Evolutionary conservation across 75 land plant genomes (phyloP).

Genomic region (Azolla pinnata): DNA sequence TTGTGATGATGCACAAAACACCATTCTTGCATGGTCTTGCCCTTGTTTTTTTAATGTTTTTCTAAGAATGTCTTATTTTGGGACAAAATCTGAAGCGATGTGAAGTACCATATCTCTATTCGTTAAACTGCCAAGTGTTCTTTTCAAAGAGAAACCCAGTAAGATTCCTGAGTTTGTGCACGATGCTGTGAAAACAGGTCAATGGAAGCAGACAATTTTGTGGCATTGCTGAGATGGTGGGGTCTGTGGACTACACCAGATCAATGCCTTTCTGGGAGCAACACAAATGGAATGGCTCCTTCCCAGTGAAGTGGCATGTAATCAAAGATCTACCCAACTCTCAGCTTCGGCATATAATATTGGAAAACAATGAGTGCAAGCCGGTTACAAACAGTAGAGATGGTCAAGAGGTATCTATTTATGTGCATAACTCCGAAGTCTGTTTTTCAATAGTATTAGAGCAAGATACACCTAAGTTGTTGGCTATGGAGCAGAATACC

Average conservation of each 20-base stretch:
- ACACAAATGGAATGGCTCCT: constrained; percentile 59
- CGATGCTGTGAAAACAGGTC: constrained; percentile 33
- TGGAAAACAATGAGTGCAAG: constrained; percentile 53
- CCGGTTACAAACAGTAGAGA: constrained; percentile 61
- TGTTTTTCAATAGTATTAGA: neutral
- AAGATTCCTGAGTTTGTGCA: neutral
- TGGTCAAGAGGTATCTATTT: constrained; percentile 43
- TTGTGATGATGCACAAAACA: too few species aligned
- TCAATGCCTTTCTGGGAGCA: constrained; percentile 64
- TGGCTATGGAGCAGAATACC: too few species aligned
- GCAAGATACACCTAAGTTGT: too few species aligned
- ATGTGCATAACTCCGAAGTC: neutral
- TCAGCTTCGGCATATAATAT: constrained; percentile 45
- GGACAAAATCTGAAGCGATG: too few species aligned
- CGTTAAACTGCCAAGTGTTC: neutral
- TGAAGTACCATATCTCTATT: neutral
- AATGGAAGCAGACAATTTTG: constrained; percentile 73
- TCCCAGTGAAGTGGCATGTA: constrained; percentile 60
- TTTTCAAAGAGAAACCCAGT: neutral
- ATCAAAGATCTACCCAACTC: constrained; percentile 53
- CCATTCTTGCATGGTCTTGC: too few species aligned
- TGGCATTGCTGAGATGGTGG: constrained; percentile 59
- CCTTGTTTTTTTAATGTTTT: too few species aligned
- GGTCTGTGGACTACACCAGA: constrained; percentile 41
- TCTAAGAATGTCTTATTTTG: too few species aligned